A percentile compares a stretch with the other conserved stretches of the same genome.
phyloP scores from a whole-genome alignment of 2,329 filamentous ascomycete species.

The Beauveria caledonica region DNA sequence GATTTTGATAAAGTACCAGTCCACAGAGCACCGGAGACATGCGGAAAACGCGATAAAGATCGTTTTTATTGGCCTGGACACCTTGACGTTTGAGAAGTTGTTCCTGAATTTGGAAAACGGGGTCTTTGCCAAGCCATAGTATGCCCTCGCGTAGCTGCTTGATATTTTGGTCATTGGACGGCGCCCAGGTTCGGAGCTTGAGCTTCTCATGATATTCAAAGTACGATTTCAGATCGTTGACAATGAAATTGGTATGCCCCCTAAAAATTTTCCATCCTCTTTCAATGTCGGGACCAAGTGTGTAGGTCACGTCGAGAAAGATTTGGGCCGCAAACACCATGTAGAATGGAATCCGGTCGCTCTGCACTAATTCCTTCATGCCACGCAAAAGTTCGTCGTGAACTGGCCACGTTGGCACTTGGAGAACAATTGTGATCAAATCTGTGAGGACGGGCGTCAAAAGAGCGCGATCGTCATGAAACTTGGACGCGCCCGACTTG shows the following conservation, averaged over 20 bases:
- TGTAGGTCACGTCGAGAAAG: conserved; percentile 21
- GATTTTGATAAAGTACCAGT: background rate
- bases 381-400: conserved; percentile 22
- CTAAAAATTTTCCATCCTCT: background rate
- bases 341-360: conserved; percentile 19
- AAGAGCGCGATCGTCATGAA: conserved; percentile 26
- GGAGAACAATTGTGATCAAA: background rate
- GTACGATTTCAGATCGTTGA: background rate
- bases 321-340: conserved; percentile 25
- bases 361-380: conserved; percentile 21
- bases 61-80: background rate
- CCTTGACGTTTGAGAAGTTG: background rate
- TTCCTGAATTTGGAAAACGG: background rate
- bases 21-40: background rate
- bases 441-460: conserved; percentile 21
- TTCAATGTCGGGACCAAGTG: background rate
- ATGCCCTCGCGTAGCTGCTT: background rate
- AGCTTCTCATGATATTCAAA: background rate
- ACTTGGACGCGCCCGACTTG: conserved; percentile 23
- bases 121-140: background rate
- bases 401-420: conserved; percentile 16
- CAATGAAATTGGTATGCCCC: background rate
- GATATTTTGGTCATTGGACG: background rate
- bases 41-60: background rate
- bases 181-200: background rate